Evolutionary conservation across 1,284 basidiomycete species (phyloP).

Genomic region (Ceratorhiza oryzae-sativae): DNA sequence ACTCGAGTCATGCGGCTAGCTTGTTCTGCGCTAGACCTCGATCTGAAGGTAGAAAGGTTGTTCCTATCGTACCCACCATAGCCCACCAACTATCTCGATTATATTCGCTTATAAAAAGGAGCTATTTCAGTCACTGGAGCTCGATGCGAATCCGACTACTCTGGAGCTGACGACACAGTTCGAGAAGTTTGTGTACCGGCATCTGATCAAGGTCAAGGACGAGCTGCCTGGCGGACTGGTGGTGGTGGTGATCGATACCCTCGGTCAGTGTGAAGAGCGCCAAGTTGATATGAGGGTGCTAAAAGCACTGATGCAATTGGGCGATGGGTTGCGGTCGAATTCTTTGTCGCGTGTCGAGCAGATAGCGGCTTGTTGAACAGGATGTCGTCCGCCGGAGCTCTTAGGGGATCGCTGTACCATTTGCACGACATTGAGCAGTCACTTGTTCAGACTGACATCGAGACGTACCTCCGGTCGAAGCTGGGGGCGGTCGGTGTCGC

Average conservation of each 20-base stretch:
- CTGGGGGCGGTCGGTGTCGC: too few relatives aligned
- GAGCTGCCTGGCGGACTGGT: background rate
- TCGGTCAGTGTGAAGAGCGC: slow-evolving; percentile 3
- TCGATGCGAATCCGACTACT: background rate
- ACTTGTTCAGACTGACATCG: too few relatives aligned
- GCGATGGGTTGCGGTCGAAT: background rate
- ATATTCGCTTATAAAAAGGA: background rate
- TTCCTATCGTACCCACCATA: slow-evolving; percentile 34
- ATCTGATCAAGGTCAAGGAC: background rate
- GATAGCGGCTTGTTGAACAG: background rate
- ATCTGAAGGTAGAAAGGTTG: slow-evolving; percentile 2
- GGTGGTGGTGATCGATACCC: slow-evolving; percentile 29
- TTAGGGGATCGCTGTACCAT: too few relatives aligned
- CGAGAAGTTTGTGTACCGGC: slow-evolving; percentile 3
- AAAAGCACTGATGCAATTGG: background rate
- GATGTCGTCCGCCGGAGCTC: too few relatives aligned
- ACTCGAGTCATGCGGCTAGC: slow-evolving; percentile 46
- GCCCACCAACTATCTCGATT: slow-evolving; percentile 37
- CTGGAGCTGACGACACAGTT: slow-evolving; percentile 9
- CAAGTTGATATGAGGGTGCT: background rate
- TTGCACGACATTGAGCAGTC: too few relatives aligned
- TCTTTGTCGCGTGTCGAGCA: slow-evolving; percentile 37
- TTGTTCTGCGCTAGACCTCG: slow-evolving; percentile 48
- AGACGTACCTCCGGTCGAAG: too few relatives aligned
- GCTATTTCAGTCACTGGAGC: background rate